Evolutionary conservation across 108 stramenopile species (phyloP).

Genomic region (Pseudonitzschia multistriata): DNA sequence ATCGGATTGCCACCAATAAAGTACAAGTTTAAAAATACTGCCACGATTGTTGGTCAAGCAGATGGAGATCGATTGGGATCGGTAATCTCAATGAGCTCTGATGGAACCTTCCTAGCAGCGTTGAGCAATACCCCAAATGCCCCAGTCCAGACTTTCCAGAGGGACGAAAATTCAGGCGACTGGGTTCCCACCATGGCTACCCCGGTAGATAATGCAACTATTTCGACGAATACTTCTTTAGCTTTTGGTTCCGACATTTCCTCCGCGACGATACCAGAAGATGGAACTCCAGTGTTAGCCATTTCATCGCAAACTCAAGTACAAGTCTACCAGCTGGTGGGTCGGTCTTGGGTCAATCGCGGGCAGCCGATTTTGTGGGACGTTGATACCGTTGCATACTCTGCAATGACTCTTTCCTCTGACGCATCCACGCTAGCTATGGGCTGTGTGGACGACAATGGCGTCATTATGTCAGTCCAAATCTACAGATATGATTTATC

Average conservation of each 20-base stretch:
- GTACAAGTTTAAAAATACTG: too few relatives aligned
- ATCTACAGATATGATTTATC: neutral
- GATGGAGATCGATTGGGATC: constrained; percentile 28
- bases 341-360: neutral
- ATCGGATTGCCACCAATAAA: too few relatives aligned
- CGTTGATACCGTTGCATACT: neutral
- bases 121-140: neutral
- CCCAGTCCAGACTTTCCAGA: constrained; percentile 6
- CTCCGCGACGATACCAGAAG: neutral
- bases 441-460: neutral
- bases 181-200: too few relatives aligned
- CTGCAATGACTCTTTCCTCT: neutral
- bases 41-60: too few relatives aligned
- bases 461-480: neutral
- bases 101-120: constrained; percentile 9
- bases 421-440: neutral
- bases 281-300: neutral
- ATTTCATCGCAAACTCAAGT: neutral
- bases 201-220: too few relatives aligned
- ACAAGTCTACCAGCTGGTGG: neutral
- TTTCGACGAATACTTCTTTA: too few relatives aligned
- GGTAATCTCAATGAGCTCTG: constrained; percentile 5
- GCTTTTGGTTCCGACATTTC: too few relatives aligned
- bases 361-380: neutral
- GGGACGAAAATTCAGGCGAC: neutral